Evolutionary conservation across 2,329 filamentous ascomycete species (phyloP), one percentile per base, ranked within the genome.

Genomic region (Penicillium sp.): DNA sequence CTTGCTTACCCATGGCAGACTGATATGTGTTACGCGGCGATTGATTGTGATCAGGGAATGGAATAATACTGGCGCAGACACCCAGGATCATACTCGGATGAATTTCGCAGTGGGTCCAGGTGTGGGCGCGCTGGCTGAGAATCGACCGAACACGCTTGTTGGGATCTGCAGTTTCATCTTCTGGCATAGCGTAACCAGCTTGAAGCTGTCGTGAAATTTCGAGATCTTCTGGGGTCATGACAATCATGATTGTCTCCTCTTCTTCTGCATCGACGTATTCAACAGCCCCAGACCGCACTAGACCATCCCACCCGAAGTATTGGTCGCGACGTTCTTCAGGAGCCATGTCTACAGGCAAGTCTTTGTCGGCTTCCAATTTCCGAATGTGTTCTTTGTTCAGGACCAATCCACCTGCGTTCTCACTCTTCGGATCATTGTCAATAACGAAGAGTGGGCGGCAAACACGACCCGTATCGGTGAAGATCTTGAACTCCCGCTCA

Each of bases 1-100:
- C 93, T 81, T 99, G 93, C 75, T 99, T 99, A 77, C 95, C 93
- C 93, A 99, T 99, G 68, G 93, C 93, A 64, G 92, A 96, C 75
- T 97, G 92, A 72, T 96, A 99, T 3, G 92, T 97, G 69, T 99
- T 99, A 87, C 93, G 87, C 59, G 93, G 93, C 55, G 92, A 97
- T 81, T 95, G 66, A 40, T 99, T 99, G 77, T 99, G 93, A 75
- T 99, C 93, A 1, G 95, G 93, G 83, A 99, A 99, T 0, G 93
- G 93, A 77, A 99, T 99, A 71, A 99, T 99, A 75, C 91, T 96
- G 63, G 93, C 93, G 68, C 95, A 99, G 57, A 99, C 95, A 67
- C 93, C 93, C 47, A 99, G 76, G 70, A 99, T 93, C 93, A 99
- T 99, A 72, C 90, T 95, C 16, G 93, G 95, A 64, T 99, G 95